A percentile compares a stretch with the other conserved stretches of the same genome.
Conservation (phyloP, 176 grass and related monocot species). For the Elaeis guineensis region DNA sequence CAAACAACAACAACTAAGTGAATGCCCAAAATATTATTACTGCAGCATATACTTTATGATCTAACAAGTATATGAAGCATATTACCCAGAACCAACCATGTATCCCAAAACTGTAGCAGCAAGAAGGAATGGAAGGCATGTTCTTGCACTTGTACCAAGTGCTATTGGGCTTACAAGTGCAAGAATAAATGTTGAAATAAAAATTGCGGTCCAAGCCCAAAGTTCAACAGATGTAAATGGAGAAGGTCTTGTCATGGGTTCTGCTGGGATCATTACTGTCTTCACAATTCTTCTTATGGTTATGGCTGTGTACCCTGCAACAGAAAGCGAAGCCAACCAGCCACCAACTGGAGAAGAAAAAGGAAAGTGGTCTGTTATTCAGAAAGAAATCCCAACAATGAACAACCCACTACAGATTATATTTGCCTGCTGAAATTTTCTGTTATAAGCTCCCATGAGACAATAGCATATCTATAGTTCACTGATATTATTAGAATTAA, state of each 20-base stretch:
- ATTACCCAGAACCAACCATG: conserved; percentile 95
- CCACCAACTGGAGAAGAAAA: conserved; percentile 39
- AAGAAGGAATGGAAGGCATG: conserved; percentile 78
- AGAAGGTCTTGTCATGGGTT: conserved; percentile 69
- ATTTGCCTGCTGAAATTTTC: no score
- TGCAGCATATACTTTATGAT: background rate
- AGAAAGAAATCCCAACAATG: no score
- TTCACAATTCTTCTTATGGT: conserved; percentile 69
- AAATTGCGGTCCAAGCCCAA: conserved; percentile 53
- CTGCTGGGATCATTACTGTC: conserved; percentile 66
- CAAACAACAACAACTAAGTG: background rate
- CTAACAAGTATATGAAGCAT: conserved; percentile 3
- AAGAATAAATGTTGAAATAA: conserved; percentile 44
- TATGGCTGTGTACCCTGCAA: conserved; percentile 67
- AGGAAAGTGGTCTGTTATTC: background rate
- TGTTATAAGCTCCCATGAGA: no score
- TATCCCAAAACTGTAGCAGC: conserved; percentile 77
- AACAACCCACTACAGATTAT: no score
- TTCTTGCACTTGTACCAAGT: conserved; percentile 62
- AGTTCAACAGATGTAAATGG: conserved; percentile 45
- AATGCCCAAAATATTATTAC: background rate
- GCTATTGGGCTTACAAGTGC: conserved; percentile 40
- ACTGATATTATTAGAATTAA: no score
- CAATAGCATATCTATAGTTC: no score
- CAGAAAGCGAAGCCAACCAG: conserved; percentile 67